Evolutionary conservation across 345 rosid species (phyloP).

Genomic region (Aegle marmelos): DNA sequence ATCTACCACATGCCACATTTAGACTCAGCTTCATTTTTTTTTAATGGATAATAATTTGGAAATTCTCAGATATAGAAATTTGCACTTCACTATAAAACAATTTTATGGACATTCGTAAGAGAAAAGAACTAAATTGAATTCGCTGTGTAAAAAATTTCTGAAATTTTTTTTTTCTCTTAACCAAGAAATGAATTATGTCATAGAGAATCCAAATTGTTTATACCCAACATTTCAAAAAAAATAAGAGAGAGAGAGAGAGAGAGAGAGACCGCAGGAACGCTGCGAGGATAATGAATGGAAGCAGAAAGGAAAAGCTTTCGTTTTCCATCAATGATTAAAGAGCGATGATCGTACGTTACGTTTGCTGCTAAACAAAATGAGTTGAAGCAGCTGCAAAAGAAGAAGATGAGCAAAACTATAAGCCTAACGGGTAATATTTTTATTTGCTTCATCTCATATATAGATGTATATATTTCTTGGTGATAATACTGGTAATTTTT

Average conservation of each 20-base stretch:
- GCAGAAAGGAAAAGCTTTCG: slow-evolving; percentile 55
- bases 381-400: background rate
- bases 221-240: background rate
- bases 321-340: slow-evolving; percentile 47
- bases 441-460: background rate
- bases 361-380: slow-evolving; percentile 20
- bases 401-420: background rate
- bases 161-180: too few relatives aligned
- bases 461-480: too few relatives aligned
- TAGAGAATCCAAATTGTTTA: too few relatives aligned
- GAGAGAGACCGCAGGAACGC: slow-evolving; percentile 42
- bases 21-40: background rate
- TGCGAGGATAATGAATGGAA: slow-evolving; percentile 63
- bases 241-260: background rate
- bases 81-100: too few relatives aligned
- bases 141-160: too few relatives aligned
- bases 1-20: slow-evolving; percentile 41
- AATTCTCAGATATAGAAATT: background rate
- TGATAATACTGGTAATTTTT: too few relatives aligned
- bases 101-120: too few relatives aligned
- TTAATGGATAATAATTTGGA: background rate
- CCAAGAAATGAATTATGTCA: background rate
- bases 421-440: background rate
- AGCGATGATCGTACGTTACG: slow-evolving; percentile 48
- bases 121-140: too few relatives aligned